A percentile compares a stretch with the other conserved stretches of the same genome.
Evolutionary conservation across 139 green algal species (phyloP).

Genomic region (Coccomyxa sp.): DNA sequence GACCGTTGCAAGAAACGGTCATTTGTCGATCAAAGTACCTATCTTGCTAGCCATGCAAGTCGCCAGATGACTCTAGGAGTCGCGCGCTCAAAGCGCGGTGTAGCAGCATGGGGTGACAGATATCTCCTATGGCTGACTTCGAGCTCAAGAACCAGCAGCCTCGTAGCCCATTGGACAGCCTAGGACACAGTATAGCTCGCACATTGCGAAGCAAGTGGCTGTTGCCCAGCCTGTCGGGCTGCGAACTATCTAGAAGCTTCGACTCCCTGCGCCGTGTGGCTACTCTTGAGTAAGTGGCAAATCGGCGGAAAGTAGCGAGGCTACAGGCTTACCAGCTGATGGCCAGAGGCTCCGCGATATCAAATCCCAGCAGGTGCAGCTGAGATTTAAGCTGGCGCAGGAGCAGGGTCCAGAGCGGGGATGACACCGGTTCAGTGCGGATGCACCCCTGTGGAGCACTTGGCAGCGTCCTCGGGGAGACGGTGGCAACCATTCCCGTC

Average conservation of each 20-base stretch:
- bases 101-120: not conserved
- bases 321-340: not conserved
- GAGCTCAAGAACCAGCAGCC: not conserved
- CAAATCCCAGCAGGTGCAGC: not conserved
- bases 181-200: too few relatives aligned
- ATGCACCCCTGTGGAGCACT: too few relatives aligned
- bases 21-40: too few relatives aligned
- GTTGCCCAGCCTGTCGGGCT: not conserved
- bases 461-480: too few relatives aligned
- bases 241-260: not conserved
- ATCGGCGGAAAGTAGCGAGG: too few relatives aligned
- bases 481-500: too few relatives aligned
- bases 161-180: not conserved
- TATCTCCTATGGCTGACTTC: not conserved
- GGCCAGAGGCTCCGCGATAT: not conserved
- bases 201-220: not conserved
- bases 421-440: too few relatives aligned
- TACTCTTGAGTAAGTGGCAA: not conserved
- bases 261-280: not conserved
- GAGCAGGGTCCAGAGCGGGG: too few relatives aligned
- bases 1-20: too few relatives aligned
- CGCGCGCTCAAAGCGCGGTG: not conserved
- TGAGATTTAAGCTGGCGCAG: not conserved
- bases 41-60: too few relatives aligned
- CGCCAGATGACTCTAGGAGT: too few relatives aligned